Base-by-base conservation (phyloP, 805 yeast species). In the Wickerhamiella spandovensis region DNA sequence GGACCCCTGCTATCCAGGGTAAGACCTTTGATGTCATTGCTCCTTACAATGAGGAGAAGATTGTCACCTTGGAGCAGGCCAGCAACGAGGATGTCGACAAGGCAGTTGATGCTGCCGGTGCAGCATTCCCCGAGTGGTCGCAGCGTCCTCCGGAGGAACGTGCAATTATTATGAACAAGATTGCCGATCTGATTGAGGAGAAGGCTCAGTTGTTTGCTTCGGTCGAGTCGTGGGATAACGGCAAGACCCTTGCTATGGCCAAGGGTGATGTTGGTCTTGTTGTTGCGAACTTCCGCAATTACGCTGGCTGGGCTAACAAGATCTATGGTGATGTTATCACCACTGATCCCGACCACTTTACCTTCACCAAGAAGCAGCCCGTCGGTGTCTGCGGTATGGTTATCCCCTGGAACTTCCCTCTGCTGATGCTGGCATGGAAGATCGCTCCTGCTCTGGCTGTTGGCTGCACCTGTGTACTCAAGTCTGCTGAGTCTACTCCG, bases 151-250 rank as follows among this genome's bases (percentile, higher is more conserved):
- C 95, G 13, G 61, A 73, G 23, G 73, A 69, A 51, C 79, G 96
- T 63, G 82, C 82, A 48, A 69, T 66, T 51, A 76, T 76, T 43
- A 69, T 89, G 56, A 64, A 67, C 71, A 82, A 78, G 67, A 75
- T 89, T 51, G 95, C 96, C 35, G 92, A 84, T 56, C 71, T 82
- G 60, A 68, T 89, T 56, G 95, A 85, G 63, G 72, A 75, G 58
- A 73, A 89, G 62, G 72, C 76, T 51, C 92, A 85, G 54, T 68
- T 75, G 37, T 68, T 89, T 51, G 90, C 95, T 22, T 71, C 79
- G 47, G 84, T 89, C 61, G 97, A 89, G 69, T 74, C 95, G 20
- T 71, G 83, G 66, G 96, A 89, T 66, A 84, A 86, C 66, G 97
- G 97, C 67, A 89, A 88, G 71, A 79, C 94, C 25, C 52, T 62